phyloP scores from a whole-genome alignment of 768 basidiomycete genomes.

The Piloderma croceum region DNA sequence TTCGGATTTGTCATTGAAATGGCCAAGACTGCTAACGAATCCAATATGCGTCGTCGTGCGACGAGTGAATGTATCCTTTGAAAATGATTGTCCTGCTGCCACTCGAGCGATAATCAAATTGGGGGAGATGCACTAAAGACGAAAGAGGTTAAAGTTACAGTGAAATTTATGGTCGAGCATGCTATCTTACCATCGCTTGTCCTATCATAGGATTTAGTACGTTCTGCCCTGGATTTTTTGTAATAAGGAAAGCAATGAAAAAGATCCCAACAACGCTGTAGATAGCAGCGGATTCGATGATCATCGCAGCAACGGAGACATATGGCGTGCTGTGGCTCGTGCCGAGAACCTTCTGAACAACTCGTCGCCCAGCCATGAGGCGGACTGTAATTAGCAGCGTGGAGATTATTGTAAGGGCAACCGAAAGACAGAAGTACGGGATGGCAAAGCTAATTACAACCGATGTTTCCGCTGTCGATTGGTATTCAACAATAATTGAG shows the following conservation, averaged over 20 bases:
- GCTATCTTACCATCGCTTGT: conserved; percentile 25
- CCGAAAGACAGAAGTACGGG: conserved; percentile 24
- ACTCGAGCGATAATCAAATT: conserved; percentile 33
- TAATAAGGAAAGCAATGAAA: conserved; percentile 28
- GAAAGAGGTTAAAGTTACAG: not conserved
- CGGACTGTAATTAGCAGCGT: conserved; percentile 29
- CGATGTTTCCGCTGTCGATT: no score
- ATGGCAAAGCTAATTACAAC: no score
- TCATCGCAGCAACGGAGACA: conserved; percentile 23
- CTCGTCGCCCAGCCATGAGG: conserved; percentile 17
- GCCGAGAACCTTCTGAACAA: conserved; percentile 18
- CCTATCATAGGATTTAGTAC: conserved; percentile 29
- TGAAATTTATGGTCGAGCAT: not conserved
- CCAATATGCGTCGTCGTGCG: conserved; percentile 2
- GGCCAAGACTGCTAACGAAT: no score
- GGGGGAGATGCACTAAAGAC: conserved; percentile 28
- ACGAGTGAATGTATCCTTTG: not conserved
- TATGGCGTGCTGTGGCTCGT: conserved; percentile 19
- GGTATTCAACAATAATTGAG: no score
- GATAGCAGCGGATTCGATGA: conserved; percentile 31
- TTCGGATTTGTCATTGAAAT: no score
- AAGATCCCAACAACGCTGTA: conserved; percentile 23
- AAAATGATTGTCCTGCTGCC: conserved; percentile 26
- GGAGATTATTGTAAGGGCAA: conserved; percentile 27
- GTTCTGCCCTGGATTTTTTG: conserved; percentile 13